Evolutionary conservation across 225 moss, liverwort and hornwort genomes (phyloP).

Genomic region (Bryoerythrophyllum caledonicum): DNA sequence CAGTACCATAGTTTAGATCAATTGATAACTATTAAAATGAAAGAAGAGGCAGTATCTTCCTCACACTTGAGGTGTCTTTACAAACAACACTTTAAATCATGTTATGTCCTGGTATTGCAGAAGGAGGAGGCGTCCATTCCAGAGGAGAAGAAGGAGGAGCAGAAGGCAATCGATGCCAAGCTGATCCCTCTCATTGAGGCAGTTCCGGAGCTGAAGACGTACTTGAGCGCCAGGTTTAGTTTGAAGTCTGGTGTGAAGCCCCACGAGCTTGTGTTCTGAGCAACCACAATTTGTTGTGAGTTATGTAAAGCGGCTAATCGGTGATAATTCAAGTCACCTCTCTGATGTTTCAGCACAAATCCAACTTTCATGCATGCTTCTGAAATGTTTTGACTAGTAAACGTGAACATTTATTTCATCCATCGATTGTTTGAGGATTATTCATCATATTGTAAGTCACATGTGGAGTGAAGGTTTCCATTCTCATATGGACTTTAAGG

Average conservation of each 20-base stretch:
- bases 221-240: conserved; percentile 68
- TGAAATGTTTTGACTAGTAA: too few relatives aligned
- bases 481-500: too few relatives aligned
- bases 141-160: conserved; percentile 57
- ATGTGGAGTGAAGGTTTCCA: too few relatives aligned
- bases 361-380: not conserved
- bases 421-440: too few relatives aligned
- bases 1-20: too few relatives aligned
- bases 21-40: too few relatives aligned
- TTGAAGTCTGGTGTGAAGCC: conserved; percentile 77
- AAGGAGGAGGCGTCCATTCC: conserved; percentile 43
- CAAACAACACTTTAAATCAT: too few relatives aligned
- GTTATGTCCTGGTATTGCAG: conserved; percentile 10
- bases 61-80: too few relatives aligned
- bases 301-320: conserved; percentile 14
- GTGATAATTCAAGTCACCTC: conserved; percentile 1
- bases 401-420: too few relatives aligned
- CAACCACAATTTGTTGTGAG: conserved; percentile 2
- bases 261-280: conserved; percentile 66
- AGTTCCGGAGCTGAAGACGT: conserved; percentile 53
- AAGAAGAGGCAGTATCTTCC: too few relatives aligned
- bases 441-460: too few relatives aligned
- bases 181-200: conserved; percentile 49
- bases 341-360: not conserved
- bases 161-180: conserved; percentile 53